Percentiles rank a stretch among this genome's conserved stretches.
phyloP scores from a whole-genome alignment of 2,329 filamentous ascomycete genomes.

The Hypoxylon sp. region DNA sequence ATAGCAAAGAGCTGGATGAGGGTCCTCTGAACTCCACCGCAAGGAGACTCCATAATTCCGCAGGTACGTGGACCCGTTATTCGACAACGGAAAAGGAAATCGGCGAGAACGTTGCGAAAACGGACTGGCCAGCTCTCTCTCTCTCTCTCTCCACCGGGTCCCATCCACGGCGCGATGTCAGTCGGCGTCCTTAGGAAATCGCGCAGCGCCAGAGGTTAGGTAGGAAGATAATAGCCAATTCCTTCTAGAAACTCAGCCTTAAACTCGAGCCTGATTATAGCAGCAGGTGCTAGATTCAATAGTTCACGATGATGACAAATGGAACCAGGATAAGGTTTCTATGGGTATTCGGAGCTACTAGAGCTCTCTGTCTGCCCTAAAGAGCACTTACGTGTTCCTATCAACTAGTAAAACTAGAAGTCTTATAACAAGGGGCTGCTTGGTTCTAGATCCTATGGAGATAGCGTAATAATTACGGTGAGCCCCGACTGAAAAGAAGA shows the following conservation, averaged over 20 bases:
- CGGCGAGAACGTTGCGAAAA: slow-evolving; percentile 5
- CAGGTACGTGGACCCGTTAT: slow-evolving; percentile 1
- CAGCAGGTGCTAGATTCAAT: slow-evolving; percentile 7
- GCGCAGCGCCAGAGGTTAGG: slow-evolving; percentile 4
- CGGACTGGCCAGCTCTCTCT: slow-evolving; percentile 5
- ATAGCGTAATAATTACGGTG: slow-evolving; percentile 32
- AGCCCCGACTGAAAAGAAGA: neutral
- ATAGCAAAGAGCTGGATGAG: neutral
- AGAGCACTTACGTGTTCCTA: slow-evolving; percentile 1
- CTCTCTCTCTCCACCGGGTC: slow-evolving; percentile 11
- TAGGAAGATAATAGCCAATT: slow-evolving; percentile 10
- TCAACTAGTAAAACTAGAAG: slow-evolving; percentile 13
- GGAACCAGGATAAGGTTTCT: neutral
- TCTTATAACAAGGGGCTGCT: neutral
- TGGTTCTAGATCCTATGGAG: neutral
- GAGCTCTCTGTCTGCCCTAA: slow-evolving; percentile 6
- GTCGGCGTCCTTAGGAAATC: neutral
- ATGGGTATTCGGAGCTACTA: slow-evolving; percentile 15
- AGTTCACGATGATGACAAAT: slow-evolving; percentile 10
- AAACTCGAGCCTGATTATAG: slow-evolving; percentile 8
- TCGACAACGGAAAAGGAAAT: slow-evolving; percentile 1
- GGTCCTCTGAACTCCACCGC: slow-evolving; percentile 3
- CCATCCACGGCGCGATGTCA: slow-evolving; percentile 22
- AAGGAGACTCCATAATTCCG: neutral
- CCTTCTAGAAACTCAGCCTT: slow-evolving; percentile 24